Percentiles rank a stretch among this genome's conserved stretches.
phyloP scores from a whole-genome alignment of 2,329 filamentous ascomycete species.

The Penicillium sp. region DNA sequence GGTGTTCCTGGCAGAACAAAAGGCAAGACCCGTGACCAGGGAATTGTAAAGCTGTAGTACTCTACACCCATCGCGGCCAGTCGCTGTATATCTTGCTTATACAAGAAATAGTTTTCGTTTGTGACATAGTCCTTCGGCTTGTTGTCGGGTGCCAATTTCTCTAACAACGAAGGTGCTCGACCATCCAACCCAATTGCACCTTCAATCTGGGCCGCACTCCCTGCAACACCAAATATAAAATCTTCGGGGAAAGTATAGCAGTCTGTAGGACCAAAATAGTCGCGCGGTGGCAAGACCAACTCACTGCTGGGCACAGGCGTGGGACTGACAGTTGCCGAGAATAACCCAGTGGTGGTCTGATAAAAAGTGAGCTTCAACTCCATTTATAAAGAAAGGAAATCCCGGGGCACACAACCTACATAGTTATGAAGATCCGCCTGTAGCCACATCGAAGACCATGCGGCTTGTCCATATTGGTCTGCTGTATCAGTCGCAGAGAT shows the following conservation, averaged over 20 bases:
- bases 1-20: constrained; percentile 44
- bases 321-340: constrained; percentile 53
- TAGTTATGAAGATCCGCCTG: constrained; percentile 30
- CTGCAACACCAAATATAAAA: constrained; percentile 45
- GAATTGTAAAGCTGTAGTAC: constrained; percentile 46
- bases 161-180: constrained; percentile 37
- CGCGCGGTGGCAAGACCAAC: constrained; percentile 53
- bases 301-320: constrained; percentile 55
- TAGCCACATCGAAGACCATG: constrained; percentile 36
- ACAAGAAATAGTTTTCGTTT: constrained; percentile 50
- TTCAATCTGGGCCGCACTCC: constrained; percentile 45
- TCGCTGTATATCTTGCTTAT: constrained; percentile 46
- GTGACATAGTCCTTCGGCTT: constrained; percentile 47
- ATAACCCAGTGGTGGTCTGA: constrained; percentile 34
- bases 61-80: constrained; percentile 39
- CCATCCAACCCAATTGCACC: constrained; percentile 43
- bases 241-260: constrained; percentile 35
- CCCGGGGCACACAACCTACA: constrained; percentile 2
- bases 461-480: constrained; percentile 35
- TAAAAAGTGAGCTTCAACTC: neutral
- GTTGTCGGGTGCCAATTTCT: constrained; percentile 33
- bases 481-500: constrained; percentile 26
- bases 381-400: neutral
- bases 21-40: constrained; percentile 50
- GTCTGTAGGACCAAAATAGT: constrained; percentile 46